A percentile compares a stretch with the other conserved stretches of the same genome.
Conservation (phyloP, 2,329 filamentous ascomycete species). For the Aspergillus sp. region DNA sequence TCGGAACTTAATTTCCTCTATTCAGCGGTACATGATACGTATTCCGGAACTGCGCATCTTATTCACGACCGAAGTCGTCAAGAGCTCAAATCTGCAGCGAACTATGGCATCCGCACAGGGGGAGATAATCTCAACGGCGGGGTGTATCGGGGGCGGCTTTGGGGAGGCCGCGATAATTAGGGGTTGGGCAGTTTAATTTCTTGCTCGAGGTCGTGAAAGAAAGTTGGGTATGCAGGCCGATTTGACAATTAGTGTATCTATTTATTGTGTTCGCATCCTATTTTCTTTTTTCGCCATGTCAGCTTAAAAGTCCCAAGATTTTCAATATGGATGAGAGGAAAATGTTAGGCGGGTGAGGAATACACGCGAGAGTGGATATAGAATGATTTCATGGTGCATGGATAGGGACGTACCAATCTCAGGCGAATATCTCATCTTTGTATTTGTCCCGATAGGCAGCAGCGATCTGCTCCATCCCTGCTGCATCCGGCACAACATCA, state of each 20-base stretch:
- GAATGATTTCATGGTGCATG: background rate
- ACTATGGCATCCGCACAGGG: background rate
- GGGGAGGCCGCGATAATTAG: background rate
- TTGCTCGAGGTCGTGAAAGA: background rate
- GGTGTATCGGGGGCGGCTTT: background rate
- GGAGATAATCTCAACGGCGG: background rate
- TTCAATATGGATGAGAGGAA: background rate
- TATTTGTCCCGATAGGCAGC: slow-evolving; percentile 27
- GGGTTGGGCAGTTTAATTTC: background rate
- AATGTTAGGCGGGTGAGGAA: too few species aligned
- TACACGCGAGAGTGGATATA: background rate
- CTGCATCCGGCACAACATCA: slow-evolving; percentile 27
- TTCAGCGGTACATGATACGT: background rate
- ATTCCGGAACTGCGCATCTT: background rate
- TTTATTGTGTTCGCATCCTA: background rate
- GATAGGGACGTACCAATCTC: slow-evolving; percentile 1
- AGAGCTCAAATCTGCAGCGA: background rate
- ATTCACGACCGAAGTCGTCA: background rate
- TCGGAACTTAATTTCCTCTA: background rate
- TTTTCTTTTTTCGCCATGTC: background rate
- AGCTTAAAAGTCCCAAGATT: background rate
- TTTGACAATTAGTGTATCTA: background rate
- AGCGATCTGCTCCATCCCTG: slow-evolving; percentile 31
- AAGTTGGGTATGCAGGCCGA: background rate
- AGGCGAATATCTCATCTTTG: slow-evolving; percentile 25